Conservation (phyloP, 768 basidiomycete genomes). For the Boletus coccyginus region DNA sequence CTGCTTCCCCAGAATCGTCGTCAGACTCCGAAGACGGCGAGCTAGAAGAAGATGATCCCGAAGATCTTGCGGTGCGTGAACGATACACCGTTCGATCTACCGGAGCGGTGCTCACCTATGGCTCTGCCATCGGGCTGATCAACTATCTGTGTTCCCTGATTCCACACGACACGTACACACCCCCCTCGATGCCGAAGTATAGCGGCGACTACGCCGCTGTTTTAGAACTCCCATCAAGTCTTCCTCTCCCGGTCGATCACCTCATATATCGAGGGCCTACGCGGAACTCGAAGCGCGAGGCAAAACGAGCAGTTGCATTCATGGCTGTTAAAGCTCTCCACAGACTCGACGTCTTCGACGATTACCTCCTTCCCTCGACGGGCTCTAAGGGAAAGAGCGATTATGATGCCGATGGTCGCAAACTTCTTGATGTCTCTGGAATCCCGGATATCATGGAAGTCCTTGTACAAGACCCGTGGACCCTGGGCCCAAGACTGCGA, state of each 20-base stretch:
- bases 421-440: constrained; percentile 40
- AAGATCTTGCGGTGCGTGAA: constrained; percentile 64
- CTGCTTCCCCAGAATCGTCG: constrained; percentile 23
- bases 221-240: constrained; percentile 63
- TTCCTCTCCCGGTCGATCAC: constrained; percentile 55
- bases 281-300: constrained; percentile 71
- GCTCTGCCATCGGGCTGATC: constrained; percentile 67
- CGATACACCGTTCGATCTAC: constrained; percentile 69
- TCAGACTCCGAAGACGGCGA: constrained; percentile 34
- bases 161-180: constrained; percentile 68
- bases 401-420: constrained; percentile 52
- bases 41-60: constrained; percentile 46
- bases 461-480: constrained; percentile 65
- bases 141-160: constrained; percentile 76
- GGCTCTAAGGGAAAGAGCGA: constrained; percentile 46
- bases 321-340: constrained; percentile 69
- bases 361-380: constrained; percentile 74
- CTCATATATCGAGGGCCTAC: constrained; percentile 58
- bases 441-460: constrained; percentile 59
- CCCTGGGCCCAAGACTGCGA: constrained; percentile 53
- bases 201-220: constrained; percentile 54
- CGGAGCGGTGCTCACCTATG: constrained; percentile 78
- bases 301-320: constrained; percentile 81
- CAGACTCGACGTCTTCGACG: constrained; percentile 73
- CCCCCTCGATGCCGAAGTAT: constrained; percentile 57